A percentile compares a stretch with the other conserved stretches of the same genome.
Evolutionary conservation across 2,329 filamentous ascomycete species (phyloP).

Genomic region (Westerdykella ornata): DNA sequence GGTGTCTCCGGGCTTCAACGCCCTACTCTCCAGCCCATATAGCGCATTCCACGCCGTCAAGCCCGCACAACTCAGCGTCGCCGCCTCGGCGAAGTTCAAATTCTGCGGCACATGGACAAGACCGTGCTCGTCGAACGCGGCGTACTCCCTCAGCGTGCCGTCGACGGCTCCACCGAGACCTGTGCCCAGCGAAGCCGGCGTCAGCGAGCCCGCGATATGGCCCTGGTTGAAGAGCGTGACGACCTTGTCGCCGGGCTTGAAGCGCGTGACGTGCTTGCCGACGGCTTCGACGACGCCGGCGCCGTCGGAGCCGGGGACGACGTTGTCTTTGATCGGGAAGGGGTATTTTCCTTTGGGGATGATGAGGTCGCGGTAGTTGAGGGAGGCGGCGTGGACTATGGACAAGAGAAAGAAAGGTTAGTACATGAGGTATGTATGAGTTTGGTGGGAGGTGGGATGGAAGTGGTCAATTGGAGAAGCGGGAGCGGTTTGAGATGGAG

Average conservation of each 20-base stretch:
- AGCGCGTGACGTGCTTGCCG: constrained; percentile 51
- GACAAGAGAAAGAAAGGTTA: background rate
- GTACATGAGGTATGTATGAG: background rate
- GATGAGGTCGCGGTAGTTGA: constrained; percentile 47
- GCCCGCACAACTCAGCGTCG: constrained; percentile 43
- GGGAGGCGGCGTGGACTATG: constrained; percentile 42
- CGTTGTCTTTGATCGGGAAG: constrained; percentile 36
- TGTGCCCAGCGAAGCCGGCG: constrained; percentile 37
- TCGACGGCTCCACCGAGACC: constrained; percentile 63
- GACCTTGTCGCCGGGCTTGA: constrained; percentile 54
- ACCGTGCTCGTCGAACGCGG: constrained; percentile 59
- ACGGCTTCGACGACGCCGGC: constrained; percentile 48
- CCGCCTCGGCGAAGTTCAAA: constrained; percentile 43
- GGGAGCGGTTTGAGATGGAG: too few relatives aligned
- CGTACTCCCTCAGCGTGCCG: constrained; percentile 62
- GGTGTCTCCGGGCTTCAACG: constrained; percentile 35
- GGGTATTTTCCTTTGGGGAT: constrained; percentile 45
- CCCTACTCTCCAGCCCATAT: constrained; percentile 42
- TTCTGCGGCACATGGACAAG: constrained; percentile 58
- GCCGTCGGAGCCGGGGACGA: constrained; percentile 47
- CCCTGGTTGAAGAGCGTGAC: constrained; percentile 57
- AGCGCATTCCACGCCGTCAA: constrained; percentile 49
- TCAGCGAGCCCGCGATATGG: constrained; percentile 48
- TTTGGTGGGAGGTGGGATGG: background rate
- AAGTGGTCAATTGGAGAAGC: too few relatives aligned